Percentiles rank a stretch among this genome's conserved stretches.
Evolutionary conservation across 305 asterid genomes (phyloP).

Genomic region (Fraxinus dipetala): DNA sequence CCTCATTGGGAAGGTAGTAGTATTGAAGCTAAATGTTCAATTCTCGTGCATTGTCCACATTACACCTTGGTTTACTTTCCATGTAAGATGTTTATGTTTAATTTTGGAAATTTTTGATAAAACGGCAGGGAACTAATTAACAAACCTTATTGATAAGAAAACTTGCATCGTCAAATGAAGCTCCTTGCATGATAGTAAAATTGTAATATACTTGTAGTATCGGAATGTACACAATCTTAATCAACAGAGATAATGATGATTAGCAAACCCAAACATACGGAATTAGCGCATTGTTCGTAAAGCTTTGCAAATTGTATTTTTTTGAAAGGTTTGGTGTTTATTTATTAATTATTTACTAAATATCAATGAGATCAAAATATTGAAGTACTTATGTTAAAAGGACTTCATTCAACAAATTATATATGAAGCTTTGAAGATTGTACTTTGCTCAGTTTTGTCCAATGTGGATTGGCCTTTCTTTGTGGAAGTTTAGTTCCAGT

Average conservation of each 20-base stretch:
- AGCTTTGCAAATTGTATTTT: not conserved
- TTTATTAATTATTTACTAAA: not conserved
- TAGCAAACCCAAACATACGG: not conserved
- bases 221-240: not conserved
- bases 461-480: not conserved
- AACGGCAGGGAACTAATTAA: not conserved
- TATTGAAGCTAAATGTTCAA: not conserved
- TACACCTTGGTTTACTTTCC: not conserved
- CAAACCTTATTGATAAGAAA: not conserved
- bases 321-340: not conserved
- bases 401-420: not conserved
- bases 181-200: not conserved
- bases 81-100: not conserved
- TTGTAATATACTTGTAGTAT: not conserved
- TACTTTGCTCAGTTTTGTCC: not conserved
- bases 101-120: not conserved
- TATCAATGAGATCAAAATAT: not conserved
- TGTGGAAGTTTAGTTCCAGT: not conserved
- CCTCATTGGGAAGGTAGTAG: not conserved
- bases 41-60: not conserved
- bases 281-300: not conserved
- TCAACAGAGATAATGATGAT: not conserved
- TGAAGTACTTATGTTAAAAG: not conserved
- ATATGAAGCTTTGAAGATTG: not conserved
- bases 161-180: not conserved